These are phyloP conservation scores for Trichoderma sp. DNA, from an alignment of 2,329 filamentous ascomycete genomes.

Conservation along the genomic window DNA sequence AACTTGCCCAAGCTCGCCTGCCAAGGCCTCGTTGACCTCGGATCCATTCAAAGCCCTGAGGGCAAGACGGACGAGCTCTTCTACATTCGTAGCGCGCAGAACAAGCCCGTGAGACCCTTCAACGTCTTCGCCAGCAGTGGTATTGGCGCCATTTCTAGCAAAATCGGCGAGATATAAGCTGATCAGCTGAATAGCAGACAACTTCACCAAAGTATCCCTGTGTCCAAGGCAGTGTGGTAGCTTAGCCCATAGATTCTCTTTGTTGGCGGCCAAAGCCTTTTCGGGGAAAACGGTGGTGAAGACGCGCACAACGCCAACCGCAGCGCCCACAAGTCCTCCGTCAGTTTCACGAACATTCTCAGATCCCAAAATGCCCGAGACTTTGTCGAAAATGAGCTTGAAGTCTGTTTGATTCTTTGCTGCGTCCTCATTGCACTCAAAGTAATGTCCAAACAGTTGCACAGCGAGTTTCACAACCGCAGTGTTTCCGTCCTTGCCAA, in stretches of 20 bases:
- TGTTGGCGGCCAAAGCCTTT: conserved; percentile 60
- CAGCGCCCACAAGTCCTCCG: conserved; percentile 73
- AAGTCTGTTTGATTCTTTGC: conserved; percentile 68
- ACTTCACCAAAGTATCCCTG: conserved; percentile 72
- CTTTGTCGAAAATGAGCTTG: conserved; percentile 59
- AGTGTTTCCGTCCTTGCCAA: conserved; percentile 71
- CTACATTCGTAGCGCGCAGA: conserved; percentile 65
- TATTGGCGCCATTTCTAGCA: conserved; percentile 59
- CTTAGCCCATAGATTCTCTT: conserved; percentile 68
- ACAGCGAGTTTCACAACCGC: conserved; percentile 72
- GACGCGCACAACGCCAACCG: conserved; percentile 68
- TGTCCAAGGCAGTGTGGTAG: conserved; percentile 71
- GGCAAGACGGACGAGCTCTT: conserved; percentile 55
- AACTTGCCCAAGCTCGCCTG: conserved; percentile 76
- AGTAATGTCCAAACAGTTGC: conserved; percentile 80
- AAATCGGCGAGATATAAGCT: conserved; percentile 81
- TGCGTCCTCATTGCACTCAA: conserved; percentile 65
- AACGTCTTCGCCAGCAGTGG: conserved; percentile 57
- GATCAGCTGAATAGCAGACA: conserved; percentile 72
- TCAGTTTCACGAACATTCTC: conserved; percentile 57
- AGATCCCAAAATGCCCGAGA: conserved; percentile 55
- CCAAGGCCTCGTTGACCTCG: conserved; percentile 72
- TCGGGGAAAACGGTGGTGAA: conserved; percentile 68
- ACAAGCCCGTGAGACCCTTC: conserved; percentile 70
- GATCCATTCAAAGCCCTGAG: conserved; percentile 60